Evolutionary conservation across 2,329 filamentous ascomycete species (phyloP), one percentile per base, ranked within the genome.

Genomic region (Tympanopsis confertula): DNA sequence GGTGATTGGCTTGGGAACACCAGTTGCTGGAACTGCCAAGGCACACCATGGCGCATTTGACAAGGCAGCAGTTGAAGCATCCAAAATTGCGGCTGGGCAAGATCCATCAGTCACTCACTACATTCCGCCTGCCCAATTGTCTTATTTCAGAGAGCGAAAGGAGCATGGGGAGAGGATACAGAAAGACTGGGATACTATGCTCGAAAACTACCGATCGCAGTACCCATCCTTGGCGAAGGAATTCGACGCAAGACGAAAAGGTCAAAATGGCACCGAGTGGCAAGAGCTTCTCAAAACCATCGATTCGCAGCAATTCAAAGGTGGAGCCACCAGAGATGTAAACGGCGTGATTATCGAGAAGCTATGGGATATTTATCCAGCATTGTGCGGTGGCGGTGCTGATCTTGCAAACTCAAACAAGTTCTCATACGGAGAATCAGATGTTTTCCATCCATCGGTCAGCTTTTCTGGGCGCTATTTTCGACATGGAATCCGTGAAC

Each of bases 11-110:
- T 42, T 72, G 0, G 69, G 68, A 4, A 72, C 61, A 44, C 55
- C 55, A 3, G 57, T 62, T 4, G 65, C 64, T 1, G 68, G 68
- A 4, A 54, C 69, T 13, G 71, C 72, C 3, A 63, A 64, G 17
- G 68, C 73, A 1, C 75, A 79, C 42, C 72, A 73, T 17, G 73
- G 65, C 10, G 69, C 74, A 1, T 71, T 74, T 29, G 73, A 71
- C 4, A 52, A 58, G 1, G 61, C 68, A 2, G 69, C 72, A 37
- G 67, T 79, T 2, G 64, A 59, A 1, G 56, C 65, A n/a, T 66
- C 74, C 52, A 78, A 78, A 59, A 59, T 51, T 30, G 51, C 51
- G 3, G 61, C 62, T 32, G 66, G 65, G 3, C 63, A 74, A 45
- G 57, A 74, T 42, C 61, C 68, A 65, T 42, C 53, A 58, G 38